Percentiles rank a stretch among this genome's conserved stretches.
These are phyloP conservation scores for Pseudonitzschia pungens DNA, from an alignment of 108 stramenopile genomes.

Conservation along the genomic window DNA sequence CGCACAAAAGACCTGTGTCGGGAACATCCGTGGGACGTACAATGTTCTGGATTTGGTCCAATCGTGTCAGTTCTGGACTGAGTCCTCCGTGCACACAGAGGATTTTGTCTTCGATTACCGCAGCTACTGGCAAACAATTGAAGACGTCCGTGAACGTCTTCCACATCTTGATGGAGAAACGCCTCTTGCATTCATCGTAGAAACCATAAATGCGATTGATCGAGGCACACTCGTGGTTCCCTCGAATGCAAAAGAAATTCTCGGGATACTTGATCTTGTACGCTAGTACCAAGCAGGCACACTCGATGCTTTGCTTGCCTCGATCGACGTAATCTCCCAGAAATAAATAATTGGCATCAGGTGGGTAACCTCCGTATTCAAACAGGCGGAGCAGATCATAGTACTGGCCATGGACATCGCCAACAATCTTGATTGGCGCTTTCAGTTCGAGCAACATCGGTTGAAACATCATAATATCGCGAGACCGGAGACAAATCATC, in stretches of 20 bases:
- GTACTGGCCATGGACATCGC: conserved; percentile 93
- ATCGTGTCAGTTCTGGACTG: conserved; percentile 80
- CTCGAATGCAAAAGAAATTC: conserved; percentile 79
- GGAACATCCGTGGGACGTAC: conserved; percentile 96
- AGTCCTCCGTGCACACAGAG: conserved; percentile 95
- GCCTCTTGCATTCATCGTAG: conserved; percentile 95
- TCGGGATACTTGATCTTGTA: conserved; percentile 78
- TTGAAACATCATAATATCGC: conserved; percentile 83
- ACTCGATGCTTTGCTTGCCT: conserved; percentile 85
- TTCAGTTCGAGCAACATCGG: conserved; percentile 95
- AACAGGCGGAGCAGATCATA: conserved; percentile 79
- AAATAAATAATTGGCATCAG: conserved; percentile 76
- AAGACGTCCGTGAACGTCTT: conserved; percentile 97
- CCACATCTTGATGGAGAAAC: conserved; percentile 97
- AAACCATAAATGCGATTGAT: conserved; percentile 96
- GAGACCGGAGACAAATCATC: conserved; percentile 56
- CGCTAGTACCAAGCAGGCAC: conserved; percentile 63
- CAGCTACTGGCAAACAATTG: conserved; percentile 92
- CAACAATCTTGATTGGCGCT: conserved; percentile 85
- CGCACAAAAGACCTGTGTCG: conserved; percentile 96
- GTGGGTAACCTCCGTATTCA: conserved; percentile 70
- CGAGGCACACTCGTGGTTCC: conserved; percentile 86
- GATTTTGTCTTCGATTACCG: conserved; percentile 86
- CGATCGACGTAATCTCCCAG: conserved; percentile 91
- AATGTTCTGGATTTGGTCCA: conserved; percentile 91